Evolutionary conservation across 1,284 basidiomycete genomes (phyloP), one percentile per base, ranked within the genome.

Genomic region (Athelia psychrophila): DNA sequence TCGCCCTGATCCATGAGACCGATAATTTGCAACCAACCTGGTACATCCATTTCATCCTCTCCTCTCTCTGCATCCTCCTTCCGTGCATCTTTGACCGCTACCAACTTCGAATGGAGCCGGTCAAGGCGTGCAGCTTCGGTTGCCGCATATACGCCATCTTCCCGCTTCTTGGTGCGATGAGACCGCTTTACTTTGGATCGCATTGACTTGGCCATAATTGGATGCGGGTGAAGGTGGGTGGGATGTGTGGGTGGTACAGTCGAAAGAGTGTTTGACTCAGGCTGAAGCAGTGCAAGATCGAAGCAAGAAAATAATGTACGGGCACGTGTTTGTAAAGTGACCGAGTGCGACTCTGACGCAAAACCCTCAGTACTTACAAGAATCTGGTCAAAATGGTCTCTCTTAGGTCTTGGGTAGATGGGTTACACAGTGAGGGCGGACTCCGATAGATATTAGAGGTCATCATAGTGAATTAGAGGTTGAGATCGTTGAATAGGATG

Each of bases 131-230:
- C 91, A 13, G 95, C 92, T 58, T 94, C 88, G 2, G 84, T 79
- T 1, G 86, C 91, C 50, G 92, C 91, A 67, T 94, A 98, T 58
- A 91, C 84, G 47, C 88, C 85, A 50, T 84, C 78, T 64, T 85
- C 79, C 55, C 96, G 87, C 74, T 97, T 98, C 64, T 90, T 88
- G 15, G 86, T 79, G 56, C 95, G 84, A 65, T 86, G 91, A 30
- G 84, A 77, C 49, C 93, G 87, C 73, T 97, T 97, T 56, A 83
- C 79, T 75, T 95, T 96, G 18, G 93, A 92, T 64, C 95, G 83
- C 49, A 89, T 82, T 40, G 93, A 95, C 78, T 98, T 98, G 53
- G 92, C 95, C 95, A 98, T 96, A 40, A 59, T 65, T n/a, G 22
- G 27, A 45, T 25, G n/a, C n/a, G 15, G 33, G 33, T 50, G 36